Conservation (phyloP, 2,329 filamentous ascomycete genomes). For the Pezizomycotina sp. region DNA sequence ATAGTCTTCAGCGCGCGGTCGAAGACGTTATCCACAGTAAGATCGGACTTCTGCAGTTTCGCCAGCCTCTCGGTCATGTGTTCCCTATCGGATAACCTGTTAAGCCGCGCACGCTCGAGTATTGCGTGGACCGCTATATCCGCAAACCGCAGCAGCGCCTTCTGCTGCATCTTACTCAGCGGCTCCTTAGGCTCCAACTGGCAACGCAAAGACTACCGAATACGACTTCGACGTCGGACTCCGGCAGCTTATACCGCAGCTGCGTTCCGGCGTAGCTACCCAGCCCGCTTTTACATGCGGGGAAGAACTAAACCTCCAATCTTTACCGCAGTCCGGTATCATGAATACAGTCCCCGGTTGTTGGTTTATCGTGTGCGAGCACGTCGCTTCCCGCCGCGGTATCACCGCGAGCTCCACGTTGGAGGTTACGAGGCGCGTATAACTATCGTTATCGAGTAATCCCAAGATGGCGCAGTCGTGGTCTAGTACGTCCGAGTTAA, state of each 20-base stretch:
- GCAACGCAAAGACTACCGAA: conserved; percentile 13
- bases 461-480: conserved; percentile 36
- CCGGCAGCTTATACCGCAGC: conserved; percentile 12
- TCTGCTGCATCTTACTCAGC: conserved; percentile 24
- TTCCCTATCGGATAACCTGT: conserved; percentile 13
- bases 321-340: conserved; percentile 31
- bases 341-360: conserved; percentile 30
- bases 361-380: conserved; percentile 33
- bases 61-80: conserved; percentile 26
- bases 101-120: conserved; percentile 11
- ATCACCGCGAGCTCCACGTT: conserved; percentile 32
- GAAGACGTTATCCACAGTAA: conserved; percentile 22
- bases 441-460: conserved; percentile 32
- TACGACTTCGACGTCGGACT: conserved; percentile 6
- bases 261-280: conserved; percentile 25
- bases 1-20: conserved; percentile 27
- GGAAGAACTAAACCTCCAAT: conserved; percentile 29
- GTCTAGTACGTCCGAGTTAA: conserved; percentile 31
- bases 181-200: conserved; percentile 7
- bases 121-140: conserved; percentile 25
- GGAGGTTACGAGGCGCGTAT: conserved; percentile 32
- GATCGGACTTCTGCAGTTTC: conserved; percentile 27
- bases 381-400: conserved; percentile 33
- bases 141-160: conserved; percentile 28
- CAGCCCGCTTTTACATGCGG: conserved; percentile 25